These are phyloP conservation scores for Huntiella decipiens DNA, from an alignment of 2,329 filamentous ascomycete genomes.

Conservation along the genomic window DNA sequence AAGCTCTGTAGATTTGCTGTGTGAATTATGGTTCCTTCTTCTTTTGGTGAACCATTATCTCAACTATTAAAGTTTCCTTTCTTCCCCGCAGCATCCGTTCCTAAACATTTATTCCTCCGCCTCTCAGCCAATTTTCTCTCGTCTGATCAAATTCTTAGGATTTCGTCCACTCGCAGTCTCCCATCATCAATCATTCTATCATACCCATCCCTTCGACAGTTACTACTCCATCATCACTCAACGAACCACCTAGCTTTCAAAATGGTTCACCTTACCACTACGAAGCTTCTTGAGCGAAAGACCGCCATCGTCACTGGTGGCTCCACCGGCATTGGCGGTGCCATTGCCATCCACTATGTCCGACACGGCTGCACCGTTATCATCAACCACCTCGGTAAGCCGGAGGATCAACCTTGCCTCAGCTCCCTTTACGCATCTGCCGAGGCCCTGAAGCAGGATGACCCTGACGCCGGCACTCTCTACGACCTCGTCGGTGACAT, in stretches of 20 bases:
- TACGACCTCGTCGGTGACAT: slow-evolving; percentile 62
- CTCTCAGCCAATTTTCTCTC: no score
- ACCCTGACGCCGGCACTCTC: slow-evolving; percentile 20
- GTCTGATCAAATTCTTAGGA: no score
- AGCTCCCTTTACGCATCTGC: slow-evolving; percentile 36
- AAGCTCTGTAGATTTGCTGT: no score
- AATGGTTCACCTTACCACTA: slow-evolving; percentile 2
- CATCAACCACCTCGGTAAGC: slow-evolving; percentile 57
- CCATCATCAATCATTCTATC: no score
- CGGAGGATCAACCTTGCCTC: slow-evolving; percentile 31
- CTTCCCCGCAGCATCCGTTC: no score
- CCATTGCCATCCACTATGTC: slow-evolving; percentile 64
- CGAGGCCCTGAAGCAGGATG: slow-evolving; percentile 23
- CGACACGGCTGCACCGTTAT: slow-evolving; percentile 60
- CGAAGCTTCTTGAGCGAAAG: slow-evolving; percentile 50
- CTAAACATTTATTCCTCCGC: no score
- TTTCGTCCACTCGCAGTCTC: no score
- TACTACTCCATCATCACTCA: no score
- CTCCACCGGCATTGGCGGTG: slow-evolving; percentile 69
- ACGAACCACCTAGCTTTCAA: neutral
- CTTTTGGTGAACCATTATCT: no score
- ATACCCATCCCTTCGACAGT: no score
- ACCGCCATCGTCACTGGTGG: slow-evolving; percentile 75
- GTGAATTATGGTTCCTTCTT: no score
- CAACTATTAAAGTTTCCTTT: no score